These are phyloP conservation scores for Candida sanyaensis DNA, from an alignment of 1,139 yeast species.

Conservation along the genomic window DNA sequence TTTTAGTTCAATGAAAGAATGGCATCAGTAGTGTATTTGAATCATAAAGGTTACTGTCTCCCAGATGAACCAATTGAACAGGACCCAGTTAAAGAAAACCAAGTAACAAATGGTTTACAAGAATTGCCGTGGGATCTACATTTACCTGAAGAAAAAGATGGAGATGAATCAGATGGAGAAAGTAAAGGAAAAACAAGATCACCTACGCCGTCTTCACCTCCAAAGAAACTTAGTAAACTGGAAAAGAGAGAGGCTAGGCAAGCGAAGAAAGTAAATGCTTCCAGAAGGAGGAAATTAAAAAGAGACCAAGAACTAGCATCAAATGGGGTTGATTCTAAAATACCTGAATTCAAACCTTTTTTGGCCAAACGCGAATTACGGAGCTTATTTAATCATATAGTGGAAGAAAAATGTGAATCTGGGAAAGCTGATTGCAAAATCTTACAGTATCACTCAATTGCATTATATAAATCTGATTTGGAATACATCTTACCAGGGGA, in stretches of 20 bases:
- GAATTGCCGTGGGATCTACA: constrained; percentile 28
- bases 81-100: background rate
- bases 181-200: background rate
- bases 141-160: constrained; percentile 11
- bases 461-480: constrained; percentile 40
- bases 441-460: constrained; percentile 43
- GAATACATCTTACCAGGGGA: constrained; percentile 50
- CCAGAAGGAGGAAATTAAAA: constrained; percentile 21
- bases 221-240: constrained; percentile 23
- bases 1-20: constrained; percentile 1
- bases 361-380: constrained; percentile 26
- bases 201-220: constrained; percentile 1
- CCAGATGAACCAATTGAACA: constrained; percentile 10
- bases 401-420: constrained; percentile 14
- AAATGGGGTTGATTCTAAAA: background rate
- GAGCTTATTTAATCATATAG: constrained; percentile 13
- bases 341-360: constrained; percentile 19
- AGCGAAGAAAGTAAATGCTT: constrained; percentile 29
- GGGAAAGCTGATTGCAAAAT: constrained; percentile 25
- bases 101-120: constrained; percentile 31
- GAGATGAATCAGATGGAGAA: constrained; percentile 7
- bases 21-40: constrained; percentile 18
- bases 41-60: constrained; percentile 25
- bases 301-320: constrained; percentile 18
- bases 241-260: constrained; percentile 33